These are phyloP conservation scores for Apiospora hydei DNA, from an alignment of 2,329 filamentous ascomycete genomes.

Conservation along the genomic window DNA sequence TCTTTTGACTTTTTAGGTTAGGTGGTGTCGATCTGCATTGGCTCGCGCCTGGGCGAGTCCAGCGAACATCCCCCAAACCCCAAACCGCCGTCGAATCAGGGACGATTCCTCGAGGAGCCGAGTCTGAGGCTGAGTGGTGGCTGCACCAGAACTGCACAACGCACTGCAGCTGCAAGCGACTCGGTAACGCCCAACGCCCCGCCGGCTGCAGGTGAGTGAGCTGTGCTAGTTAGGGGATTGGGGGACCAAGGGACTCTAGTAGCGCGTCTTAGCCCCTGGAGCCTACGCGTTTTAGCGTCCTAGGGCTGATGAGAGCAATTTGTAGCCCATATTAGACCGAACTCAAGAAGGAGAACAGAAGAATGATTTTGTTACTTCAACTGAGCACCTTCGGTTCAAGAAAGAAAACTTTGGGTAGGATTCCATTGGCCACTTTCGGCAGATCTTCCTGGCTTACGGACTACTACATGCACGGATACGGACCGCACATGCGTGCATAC, in stretches of 20 bases:
- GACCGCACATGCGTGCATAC: not conserved
- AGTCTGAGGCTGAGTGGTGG: not conserved
- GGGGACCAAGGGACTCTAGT: not conserved
- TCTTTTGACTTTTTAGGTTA: not conserved
- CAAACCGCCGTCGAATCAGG: not conserved
- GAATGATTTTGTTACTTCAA: not conserved
- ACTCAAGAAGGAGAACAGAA: not conserved
- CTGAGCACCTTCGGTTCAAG: not conserved
- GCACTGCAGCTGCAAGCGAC: no score
- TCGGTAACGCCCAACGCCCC: not conserved
- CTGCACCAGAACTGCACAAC: no score
- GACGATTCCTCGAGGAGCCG: not conserved
- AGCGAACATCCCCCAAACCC: no score
- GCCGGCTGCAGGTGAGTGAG: not conserved
- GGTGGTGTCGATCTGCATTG: not conserved
- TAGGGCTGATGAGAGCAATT: slow-evolving; percentile 20
- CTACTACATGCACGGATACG: no score
- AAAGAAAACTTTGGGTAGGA: not conserved
- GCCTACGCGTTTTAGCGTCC: slow-evolving; percentile 1
- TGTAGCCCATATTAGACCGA: not conserved
- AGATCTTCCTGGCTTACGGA: not conserved
- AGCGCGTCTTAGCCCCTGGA: not conserved
- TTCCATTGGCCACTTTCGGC: not conserved
- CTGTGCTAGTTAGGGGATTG: no score
- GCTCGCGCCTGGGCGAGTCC: not conserved